phyloP scores from a whole-genome alignment of 2,329 filamentous ascomycete genomes.

The Calonectria hongkongensis region DNA sequence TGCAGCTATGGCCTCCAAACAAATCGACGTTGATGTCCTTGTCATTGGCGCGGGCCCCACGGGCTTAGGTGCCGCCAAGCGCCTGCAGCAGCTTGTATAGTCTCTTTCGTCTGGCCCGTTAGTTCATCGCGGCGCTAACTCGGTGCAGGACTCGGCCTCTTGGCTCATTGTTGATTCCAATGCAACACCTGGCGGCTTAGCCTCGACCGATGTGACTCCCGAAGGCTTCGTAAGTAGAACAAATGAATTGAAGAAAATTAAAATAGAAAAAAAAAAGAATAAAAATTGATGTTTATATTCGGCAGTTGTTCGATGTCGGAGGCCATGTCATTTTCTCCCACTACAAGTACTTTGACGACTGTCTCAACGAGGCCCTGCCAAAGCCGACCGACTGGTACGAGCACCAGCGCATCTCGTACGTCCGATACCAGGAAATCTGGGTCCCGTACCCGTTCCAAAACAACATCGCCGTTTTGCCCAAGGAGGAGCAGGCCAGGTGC shows the following conservation, averaged over 20 bases:
- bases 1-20: conserved; percentile 37
- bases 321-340: conserved; percentile 99
- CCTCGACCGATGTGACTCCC: conserved; percentile 93
- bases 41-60: conserved; percentile 98
- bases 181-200: conserved; percentile 94
- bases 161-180: conserved; percentile 97
- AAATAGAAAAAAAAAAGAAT: neutral
- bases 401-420: conserved; percentile 99
- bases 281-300: conserved; percentile 35
- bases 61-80: conserved; percentile 97
- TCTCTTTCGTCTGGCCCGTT: conserved; percentile 52
- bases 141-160: conserved; percentile 85
- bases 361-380: conserved; percentile 96
- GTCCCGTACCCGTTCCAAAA: conserved; percentile 99
- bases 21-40: conserved; percentile 93
- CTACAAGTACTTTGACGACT: conserved; percentile 99
- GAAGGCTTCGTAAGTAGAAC: conserved; percentile 92
- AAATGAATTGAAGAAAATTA: conserved; percentile 20
- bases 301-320: conserved; percentile 96
- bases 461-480: conserved; percentile 98
- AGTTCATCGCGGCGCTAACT: conserved; percentile 45
- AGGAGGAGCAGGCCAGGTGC: conserved; percentile 96
- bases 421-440: conserved; percentile 96
- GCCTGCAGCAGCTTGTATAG: conserved; percentile 94
- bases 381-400: conserved; percentile 96